Evolutionary conservation across 352 stramenopile genomes (phyloP), one percentile per base, ranked within the genome.

Genomic region (Globisporangium megalacanthum): DNA sequence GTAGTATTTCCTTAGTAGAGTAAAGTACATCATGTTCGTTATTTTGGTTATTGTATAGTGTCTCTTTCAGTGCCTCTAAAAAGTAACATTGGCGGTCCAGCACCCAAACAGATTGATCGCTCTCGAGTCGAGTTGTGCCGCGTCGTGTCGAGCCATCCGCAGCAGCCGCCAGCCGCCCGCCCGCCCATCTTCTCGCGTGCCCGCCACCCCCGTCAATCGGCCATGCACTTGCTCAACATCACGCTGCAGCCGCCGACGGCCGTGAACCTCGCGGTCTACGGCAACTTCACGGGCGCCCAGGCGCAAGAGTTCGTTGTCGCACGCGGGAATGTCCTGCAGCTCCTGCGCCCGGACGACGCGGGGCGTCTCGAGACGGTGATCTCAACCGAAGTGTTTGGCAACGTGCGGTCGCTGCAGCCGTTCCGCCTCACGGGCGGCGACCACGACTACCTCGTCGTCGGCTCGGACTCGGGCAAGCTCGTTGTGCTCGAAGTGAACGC

Each of bases 381-480:
- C 50, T 86, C 75, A 14, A 92, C 80, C 17, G 76, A 96, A 56
- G 81, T 92, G 3, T 98, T 98, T 60, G 92, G 83, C 49, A 81
- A 97, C 37, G 83, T 99, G 17, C 88, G 97, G 6, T 88, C 84
- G n/a, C 63, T 99, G 19, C 67, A 86, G 50, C 72, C 92, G 17
- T 97, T 99, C 64, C 81, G 82, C 6, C 61, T 96, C 25, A 92
- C 84, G 6, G 85, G 83, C 14, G 79, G 85, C 58, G 75, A 88
- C 31, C 94, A 97, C 49, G 97, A 99, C 75, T 98, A 98, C 58
- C 55, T 99, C 14, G 94, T 98, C 0, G 84, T 99, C 6, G 95
- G 89, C 9, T 97, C 92, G 14, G 97, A 99, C 78, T 89, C 91
- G 17, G 97, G 97, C 50, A 97, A 96, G 67, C 79, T 99, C 51